These are phyloP conservation scores for Ogataea henricii DNA, from an alignment of 805 yeast genomes.

Conservation along the genomic window DNA sequence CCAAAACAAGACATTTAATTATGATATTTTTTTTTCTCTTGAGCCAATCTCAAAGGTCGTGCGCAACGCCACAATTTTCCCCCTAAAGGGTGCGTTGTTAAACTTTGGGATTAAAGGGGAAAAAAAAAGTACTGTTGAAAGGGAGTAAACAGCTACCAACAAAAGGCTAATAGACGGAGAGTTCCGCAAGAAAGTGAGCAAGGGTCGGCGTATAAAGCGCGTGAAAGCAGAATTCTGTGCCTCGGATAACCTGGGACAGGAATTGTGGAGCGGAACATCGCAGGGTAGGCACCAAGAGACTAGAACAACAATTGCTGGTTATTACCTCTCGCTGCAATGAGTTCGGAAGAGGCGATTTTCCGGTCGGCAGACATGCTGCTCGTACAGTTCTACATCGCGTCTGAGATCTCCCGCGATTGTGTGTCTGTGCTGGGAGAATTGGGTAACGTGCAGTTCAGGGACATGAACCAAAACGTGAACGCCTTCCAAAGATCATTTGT, in stretches of 20 bases:
- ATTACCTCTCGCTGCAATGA: constrained; percentile 12
- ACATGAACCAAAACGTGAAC: constrained; percentile 76
- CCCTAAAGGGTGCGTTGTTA: constrained; percentile 3
- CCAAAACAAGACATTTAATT: too few species aligned
- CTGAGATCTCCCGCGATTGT: constrained; percentile 85
- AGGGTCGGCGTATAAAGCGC: not conserved
- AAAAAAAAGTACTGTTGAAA: not conserved
- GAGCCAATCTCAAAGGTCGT: constrained; percentile 1
- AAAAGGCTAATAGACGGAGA: too few species aligned
- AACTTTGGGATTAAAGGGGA: not conserved
- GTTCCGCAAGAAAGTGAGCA: not conserved
- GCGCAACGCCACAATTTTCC: not conserved
- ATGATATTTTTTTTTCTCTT: too few species aligned
- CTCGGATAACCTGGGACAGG: not conserved
- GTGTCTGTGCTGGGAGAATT: constrained; percentile 85
- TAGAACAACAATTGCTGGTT: not conserved
- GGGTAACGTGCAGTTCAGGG: constrained; percentile 86
- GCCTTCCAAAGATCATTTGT: constrained; percentile 91
- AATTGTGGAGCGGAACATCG: not conserved
- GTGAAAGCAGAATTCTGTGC: not conserved
- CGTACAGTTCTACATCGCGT: constrained; percentile 87
- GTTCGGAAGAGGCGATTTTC: constrained; percentile 26
- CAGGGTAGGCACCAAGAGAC: too few species aligned
- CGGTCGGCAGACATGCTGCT: constrained; percentile 95
- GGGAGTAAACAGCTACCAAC: too few species aligned